phyloP scores from a whole-genome alignment of 2,329 filamentous ascomycete species.

The Aspergillus vadensis region DNA sequence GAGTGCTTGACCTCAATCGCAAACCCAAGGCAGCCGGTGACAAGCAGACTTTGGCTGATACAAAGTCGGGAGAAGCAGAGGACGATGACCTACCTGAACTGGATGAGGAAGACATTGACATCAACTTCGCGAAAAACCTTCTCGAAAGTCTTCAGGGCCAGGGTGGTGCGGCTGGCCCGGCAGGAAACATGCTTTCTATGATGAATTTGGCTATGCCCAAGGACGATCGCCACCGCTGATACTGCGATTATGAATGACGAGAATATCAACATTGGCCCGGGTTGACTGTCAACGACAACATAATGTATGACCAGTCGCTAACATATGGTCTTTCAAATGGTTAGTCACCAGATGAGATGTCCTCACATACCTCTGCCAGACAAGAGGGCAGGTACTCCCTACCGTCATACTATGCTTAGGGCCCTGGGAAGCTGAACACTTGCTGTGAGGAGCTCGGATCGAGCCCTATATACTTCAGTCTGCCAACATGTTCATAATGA shows the following conservation, averaged over 20 bases:
- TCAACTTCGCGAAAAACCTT: conserved; percentile 85
- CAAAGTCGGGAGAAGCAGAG: conserved; percentile 29
- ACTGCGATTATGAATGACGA: neutral
- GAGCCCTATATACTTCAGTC: no score
- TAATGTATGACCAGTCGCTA: neutral
- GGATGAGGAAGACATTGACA: conserved; percentile 72
- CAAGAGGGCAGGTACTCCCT: no score
- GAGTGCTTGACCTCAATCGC: conserved; percentile 45
- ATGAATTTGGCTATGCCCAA: conserved; percentile 81
- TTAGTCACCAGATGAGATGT: no score
- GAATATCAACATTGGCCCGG: neutral
- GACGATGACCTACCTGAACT: conserved; percentile 27
- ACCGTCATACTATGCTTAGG: no score
- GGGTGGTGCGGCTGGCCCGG: conserved; percentile 79
- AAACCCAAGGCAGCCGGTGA: conserved; percentile 20
- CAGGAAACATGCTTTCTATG: conserved; percentile 81
- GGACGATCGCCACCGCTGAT: conserved; percentile 59
- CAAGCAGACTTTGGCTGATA: conserved; percentile 29
- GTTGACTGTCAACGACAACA: neutral
- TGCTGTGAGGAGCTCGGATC: no score
- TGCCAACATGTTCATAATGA: no score
- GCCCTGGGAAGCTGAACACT: no score
- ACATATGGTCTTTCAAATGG: no score
- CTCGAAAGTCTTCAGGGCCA: conserved; percentile 92
- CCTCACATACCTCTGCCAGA: no score